Percentiles rank a stretch among this genome's conserved stretches.
Conservation (phyloP, 2,329 filamentous ascomycete genomes). For the Alternaria sp. region DNA sequence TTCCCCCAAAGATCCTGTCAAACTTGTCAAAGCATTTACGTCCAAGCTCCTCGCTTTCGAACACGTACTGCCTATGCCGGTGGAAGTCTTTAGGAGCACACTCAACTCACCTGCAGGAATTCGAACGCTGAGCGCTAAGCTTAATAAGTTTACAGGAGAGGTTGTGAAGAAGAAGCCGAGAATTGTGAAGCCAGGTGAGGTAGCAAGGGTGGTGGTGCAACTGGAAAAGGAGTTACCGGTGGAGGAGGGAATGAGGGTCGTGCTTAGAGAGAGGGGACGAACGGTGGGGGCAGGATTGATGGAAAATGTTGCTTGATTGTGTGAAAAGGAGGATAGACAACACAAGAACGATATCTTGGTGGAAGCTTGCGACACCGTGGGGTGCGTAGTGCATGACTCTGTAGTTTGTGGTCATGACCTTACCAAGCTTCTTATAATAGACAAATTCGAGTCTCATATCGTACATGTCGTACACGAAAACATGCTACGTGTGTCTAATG, state of each 20-base stretch:
- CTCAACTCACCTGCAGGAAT: slow-evolving; percentile 82
- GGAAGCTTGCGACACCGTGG: background rate
- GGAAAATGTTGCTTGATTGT: slow-evolving; percentile 59
- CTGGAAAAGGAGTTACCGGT: slow-evolving; percentile 78
- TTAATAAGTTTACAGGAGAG: slow-evolving; percentile 83
- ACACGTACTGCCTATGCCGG: slow-evolving; percentile 83
- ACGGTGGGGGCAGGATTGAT: slow-evolving; percentile 89
- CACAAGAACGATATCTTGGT: background rate
- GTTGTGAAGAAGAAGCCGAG: slow-evolving; percentile 83
- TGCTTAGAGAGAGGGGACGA: slow-evolving; percentile 80
- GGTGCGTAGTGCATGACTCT: background rate
- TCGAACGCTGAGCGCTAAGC: slow-evolving; percentile 71
- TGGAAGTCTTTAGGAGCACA: slow-evolving; percentile 88
- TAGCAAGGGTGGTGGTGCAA: slow-evolving; percentile 80
- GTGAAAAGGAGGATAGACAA: background rate
- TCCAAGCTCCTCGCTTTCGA: slow-evolving; percentile 91
- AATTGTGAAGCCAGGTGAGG: slow-evolving; percentile 79
- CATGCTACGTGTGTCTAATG: background rate
- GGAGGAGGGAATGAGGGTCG: slow-evolving; percentile 80
- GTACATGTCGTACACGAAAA: background rate
- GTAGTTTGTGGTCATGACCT: background rate
- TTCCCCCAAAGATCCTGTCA: slow-evolving; percentile 71
- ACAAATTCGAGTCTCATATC: background rate
- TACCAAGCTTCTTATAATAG: background rate
- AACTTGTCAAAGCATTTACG: slow-evolving; percentile 76